phyloP scores from a whole-genome alignment of 1,139 yeast species.

The Pichia inconspicua region DNA sequence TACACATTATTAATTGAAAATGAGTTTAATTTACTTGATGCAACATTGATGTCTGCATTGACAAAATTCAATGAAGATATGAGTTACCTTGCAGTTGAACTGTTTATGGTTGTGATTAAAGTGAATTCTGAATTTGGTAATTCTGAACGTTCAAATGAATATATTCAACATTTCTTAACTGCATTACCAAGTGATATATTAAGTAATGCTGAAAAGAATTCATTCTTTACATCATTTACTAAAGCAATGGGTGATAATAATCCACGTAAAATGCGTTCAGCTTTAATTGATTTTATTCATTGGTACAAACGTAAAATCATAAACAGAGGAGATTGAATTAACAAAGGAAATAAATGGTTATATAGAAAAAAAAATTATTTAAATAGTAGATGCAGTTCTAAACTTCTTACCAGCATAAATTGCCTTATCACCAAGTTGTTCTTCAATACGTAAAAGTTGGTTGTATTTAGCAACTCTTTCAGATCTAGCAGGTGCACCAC shows the following conservation, averaged over 20 bases:
- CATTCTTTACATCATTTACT: conserved; percentile 48
- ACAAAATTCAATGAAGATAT: conserved; percentile 67
- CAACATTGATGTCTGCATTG: conserved; percentile 58
- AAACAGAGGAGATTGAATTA: conserved; percentile 15
- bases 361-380: background rate
- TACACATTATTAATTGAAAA: conserved; percentile 37
- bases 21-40: conserved; percentile 50
- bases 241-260: conserved; percentile 63
- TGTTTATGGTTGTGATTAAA: conserved; percentile 58
- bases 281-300: conserved; percentile 65
- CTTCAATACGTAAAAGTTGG: conserved; percentile 96
- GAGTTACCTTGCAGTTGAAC: conserved; percentile 68
- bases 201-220: conserved; percentile 55
- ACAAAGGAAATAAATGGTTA: background rate
- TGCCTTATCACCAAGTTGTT: conserved; percentile 93
- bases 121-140: conserved; percentile 28
- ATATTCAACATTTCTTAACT: conserved; percentile 36
- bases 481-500: conserved; percentile 99
- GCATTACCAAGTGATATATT: conserved; percentile 45
- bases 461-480: conserved; percentile 97
- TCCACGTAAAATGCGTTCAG: conserved; percentile 61
- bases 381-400: conserved; percentile 37
- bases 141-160: background rate
- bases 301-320: conserved; percentile 77
- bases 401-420: conserved; percentile 87